Base-by-base conservation (phyloP, 2,329 filamentous ascomycete genomes). In the Ophiostoma sp. region DNA sequence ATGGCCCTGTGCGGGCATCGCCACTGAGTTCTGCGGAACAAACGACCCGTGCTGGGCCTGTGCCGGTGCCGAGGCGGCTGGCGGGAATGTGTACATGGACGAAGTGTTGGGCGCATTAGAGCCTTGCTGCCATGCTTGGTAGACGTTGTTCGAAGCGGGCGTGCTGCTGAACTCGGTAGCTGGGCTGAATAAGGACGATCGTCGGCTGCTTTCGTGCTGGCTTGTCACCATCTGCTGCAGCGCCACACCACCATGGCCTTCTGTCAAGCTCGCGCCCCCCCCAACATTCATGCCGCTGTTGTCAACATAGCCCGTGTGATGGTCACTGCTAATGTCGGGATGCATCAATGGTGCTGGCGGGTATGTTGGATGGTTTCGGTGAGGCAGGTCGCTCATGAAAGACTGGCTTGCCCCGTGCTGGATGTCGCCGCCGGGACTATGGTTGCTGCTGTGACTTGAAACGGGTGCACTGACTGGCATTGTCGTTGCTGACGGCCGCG, bases 181-280 rank as follows among this genome's bases (percentile, higher is more conserved):
- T 0, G 79, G 74, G 44, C 73, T 75, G 72, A 79, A 81, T 16
- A 84, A 76, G 0, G 83, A 83, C 0, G 82, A 76, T 18, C 83
- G 79, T 42, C 83, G 78, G 70, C 79, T 79, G 1, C 77, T 72
- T 49, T 82, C 81, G 66, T 84, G 81, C 2, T 81, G 75, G 49
- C 76, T 78, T 1, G 80, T 72, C 5, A 83, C 80, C 71, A 84
- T 77, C 47, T 84, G 82, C 27, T 77, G 76, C 27, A 85, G 74
- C 2, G 79, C 73, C 9, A 85, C 75, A 45, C 75, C 79, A 9
- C 68, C 42, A 1, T 66, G 64, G 12, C 73, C 58, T 4, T 52
- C 44, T 7, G 66, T 27, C 8, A 64, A 8, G 38, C 41, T 12
- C 11, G 12, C 16, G 40, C 38, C 9, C 2, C 55, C 18, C 16